Evolutionary conservation across 2,329 filamentous ascomycete species (phyloP).

Genomic region (Colletotrichum zoysiae): DNA sequence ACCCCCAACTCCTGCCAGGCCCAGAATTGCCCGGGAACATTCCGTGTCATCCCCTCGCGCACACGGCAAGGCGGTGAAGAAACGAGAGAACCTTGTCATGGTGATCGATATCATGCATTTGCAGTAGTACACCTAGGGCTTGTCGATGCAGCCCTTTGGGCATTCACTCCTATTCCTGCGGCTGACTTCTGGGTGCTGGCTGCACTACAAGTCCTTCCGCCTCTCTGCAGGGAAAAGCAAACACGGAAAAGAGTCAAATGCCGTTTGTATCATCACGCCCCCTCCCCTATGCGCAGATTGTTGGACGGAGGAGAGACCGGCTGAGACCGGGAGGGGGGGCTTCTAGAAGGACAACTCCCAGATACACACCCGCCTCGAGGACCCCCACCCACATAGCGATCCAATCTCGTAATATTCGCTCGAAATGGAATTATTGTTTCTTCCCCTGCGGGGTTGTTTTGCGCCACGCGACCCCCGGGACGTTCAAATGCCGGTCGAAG

Average conservation of each 20-base stretch:
- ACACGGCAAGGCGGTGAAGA: conserved; percentile 38
- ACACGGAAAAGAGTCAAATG: conserved; percentile 8
- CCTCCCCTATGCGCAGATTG: not conserved
- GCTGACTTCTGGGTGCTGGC: not conserved
- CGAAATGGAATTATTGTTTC: conserved; percentile 4
- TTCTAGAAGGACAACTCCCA: conserved; percentile 9
- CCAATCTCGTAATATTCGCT: conserved; percentile 27
- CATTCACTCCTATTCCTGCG: not conserved
- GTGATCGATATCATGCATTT: conserved; percentile 30
- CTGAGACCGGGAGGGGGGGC: not conserved
- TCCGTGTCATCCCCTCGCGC: not conserved
- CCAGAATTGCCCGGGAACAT: not conserved
- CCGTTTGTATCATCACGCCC: not conserved
- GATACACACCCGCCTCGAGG: conserved; percentile 26
- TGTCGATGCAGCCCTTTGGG: conserved; percentile 6
- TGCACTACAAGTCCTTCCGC: conserved; percentile 16
- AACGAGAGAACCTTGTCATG: conserved; percentile 13
- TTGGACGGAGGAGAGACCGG: not conserved
- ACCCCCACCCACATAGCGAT: conserved; percentile 34
- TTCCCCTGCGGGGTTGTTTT: not conserved
- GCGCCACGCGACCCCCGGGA: not conserved
- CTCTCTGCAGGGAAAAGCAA: conserved; percentile 39
- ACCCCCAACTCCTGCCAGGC: not conserved
- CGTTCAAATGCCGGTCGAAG: not conserved
- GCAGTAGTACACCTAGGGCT: not conserved